Evolutionary conservation across 1,284 basidiomycete species (phyloP), one percentile per base, ranked within the genome.

Genomic region (Leccinum subrobustum): DNA sequence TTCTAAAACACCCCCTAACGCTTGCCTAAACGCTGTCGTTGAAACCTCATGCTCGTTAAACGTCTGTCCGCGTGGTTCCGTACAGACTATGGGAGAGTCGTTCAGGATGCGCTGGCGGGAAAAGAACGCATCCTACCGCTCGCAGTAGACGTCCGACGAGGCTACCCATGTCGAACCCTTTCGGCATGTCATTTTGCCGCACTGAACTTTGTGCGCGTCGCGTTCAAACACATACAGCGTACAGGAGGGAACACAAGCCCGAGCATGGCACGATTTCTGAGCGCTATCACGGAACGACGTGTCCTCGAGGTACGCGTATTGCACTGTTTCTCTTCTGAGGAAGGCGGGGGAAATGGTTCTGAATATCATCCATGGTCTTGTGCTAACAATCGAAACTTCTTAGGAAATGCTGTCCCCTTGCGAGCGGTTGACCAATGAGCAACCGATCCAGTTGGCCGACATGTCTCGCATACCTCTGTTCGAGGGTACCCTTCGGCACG

Each of bases 221-320:
- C 79, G 20, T 78, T 85, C 51, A 73, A 68, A 29, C 73, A 73
- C 51, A 75, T 77, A 59, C 65, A 72, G 29, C 70, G 69, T 33
- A 76, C 75, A 6, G 59, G 57, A 39, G 54, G 73, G n/a, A 57
- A 52, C 8, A 74, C 70, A 31, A 67, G 31, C 18, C 7, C 47
- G 1, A 59, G 51, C 8, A 60, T 68, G 75, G 80, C 79, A 75
- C 64, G 58, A 23, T 68, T 60, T 57, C 54, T 65, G 53, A 23
- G n/a, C 29, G 35, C 18, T 6, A 29, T 71, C 35, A 62, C 33
- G n/a, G 58, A 68, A 5, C 51, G 56, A 37, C 59, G 35, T 12
- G 48, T 58, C n/a, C 56, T 68, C 52, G 66, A 68, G 68, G 67
- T 68, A 64, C 31, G 67, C 63, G 16, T 47, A 47, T 20, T 47